Conservation (phyloP, 2,329 filamentous ascomycete species). For the Akanthomyces lecanii region DNA sequence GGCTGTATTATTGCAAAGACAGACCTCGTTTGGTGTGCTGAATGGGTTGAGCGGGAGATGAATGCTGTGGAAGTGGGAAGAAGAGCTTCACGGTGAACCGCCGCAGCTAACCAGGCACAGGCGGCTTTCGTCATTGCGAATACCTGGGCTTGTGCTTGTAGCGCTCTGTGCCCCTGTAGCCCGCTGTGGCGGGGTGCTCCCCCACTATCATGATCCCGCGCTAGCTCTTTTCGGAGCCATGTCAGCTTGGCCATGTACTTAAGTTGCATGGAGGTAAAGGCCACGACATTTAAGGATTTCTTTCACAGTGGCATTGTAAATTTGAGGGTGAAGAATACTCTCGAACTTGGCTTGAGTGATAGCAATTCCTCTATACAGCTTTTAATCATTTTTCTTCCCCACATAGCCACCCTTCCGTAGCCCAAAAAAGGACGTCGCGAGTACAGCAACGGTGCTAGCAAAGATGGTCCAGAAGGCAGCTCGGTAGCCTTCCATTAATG, state of each 20-base stretch:
- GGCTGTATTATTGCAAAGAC: not conserved
- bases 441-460: conserved; percentile 37
- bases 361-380: no score
- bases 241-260: no score
- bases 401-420: conserved; percentile 44
- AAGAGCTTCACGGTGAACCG: not conserved
- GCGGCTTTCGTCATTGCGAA: conserved; percentile 9
- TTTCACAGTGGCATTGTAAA: no score
- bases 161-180: not conserved
- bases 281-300: no score
- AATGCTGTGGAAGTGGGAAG: conserved; percentile 7
- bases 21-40: not conserved
- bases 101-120: not conserved
- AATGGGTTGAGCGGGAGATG: not conserved
- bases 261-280: no score
- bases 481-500: conserved; percentile 47
- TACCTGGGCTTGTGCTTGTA: not conserved
- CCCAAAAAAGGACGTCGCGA: conserved; percentile 31
- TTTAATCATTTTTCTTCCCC: conserved; percentile 39
- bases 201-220: not conserved
- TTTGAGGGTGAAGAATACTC: no score
- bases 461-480: conserved; percentile 52
- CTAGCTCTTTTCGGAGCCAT: not conserved
- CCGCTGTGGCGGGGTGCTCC: not conserved
- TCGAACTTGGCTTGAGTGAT: no score